Evolutionary conservation across 148 eudicot genomes (phyloP).

Genomic region (Diospyros kaki): DNA sequence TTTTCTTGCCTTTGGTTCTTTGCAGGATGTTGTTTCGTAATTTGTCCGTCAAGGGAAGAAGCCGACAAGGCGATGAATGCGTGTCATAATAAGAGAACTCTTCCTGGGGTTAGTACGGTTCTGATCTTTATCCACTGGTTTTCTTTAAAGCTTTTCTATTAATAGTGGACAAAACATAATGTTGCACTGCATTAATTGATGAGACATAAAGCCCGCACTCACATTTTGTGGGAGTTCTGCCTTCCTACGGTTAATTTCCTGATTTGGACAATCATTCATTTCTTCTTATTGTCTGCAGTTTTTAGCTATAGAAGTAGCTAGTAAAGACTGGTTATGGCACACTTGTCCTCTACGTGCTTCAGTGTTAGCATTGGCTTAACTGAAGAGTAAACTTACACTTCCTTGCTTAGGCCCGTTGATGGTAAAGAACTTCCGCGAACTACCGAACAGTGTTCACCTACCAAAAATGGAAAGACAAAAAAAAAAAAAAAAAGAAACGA

Average conservation of each 20-base stretch:
- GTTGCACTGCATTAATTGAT: not conserved
- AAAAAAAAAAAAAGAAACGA: too few relatives aligned
- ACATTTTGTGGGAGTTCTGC: not conserved
- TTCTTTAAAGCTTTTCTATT: not conserved
- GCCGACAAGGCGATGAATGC: slow-evolving; percentile 78
- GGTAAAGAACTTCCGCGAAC: not conserved
- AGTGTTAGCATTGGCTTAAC: not conserved
- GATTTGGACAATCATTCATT: not conserved
- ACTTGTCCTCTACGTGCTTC: not conserved
- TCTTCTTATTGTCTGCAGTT: not conserved
- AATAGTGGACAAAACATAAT: not conserved
- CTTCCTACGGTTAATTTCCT: not conserved
- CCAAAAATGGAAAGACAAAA: not conserved
- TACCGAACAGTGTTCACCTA: not conserved
- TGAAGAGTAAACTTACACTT: not conserved
- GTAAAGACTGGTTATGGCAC: not conserved
- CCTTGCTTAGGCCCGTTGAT: not conserved
- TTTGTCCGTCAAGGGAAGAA: slow-evolving; percentile 78
- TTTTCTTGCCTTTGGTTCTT: not conserved
- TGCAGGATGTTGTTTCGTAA: slow-evolving; percentile 82
- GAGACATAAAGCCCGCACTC: not conserved
- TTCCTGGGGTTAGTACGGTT: slow-evolving; percentile 60
- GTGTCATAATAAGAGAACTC: slow-evolving; percentile 79
- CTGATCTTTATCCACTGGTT: slow-evolving; percentile 6
- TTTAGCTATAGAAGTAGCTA: too few relatives aligned